Evolutionary conservation across 2,329 filamentous ascomycete species (phyloP), one percentile per base, ranked within the genome.

Genomic region (Ceratocystis cacaofunesta): DNA sequence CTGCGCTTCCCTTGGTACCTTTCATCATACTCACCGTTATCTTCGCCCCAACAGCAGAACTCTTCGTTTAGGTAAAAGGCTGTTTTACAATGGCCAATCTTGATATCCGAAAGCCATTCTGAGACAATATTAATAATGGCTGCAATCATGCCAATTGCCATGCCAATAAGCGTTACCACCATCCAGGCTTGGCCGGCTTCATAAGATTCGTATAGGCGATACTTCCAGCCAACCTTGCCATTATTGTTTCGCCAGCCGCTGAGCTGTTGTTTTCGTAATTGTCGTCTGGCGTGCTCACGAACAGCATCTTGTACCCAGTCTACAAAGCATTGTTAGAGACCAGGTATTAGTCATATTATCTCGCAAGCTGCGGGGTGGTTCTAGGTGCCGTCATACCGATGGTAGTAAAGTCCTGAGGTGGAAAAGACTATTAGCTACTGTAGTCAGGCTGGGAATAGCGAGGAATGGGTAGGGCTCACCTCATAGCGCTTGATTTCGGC

Each of bases 281-380:
- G 89, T 68, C 92, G 85, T 65, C 92, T 85, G 60, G 89, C 79
- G 73, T 95, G 90, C 74, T 96, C 94, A 69, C 92, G 87, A 43
- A 91, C 88, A 10, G 92, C 92, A 82, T 99, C 94, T 75, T 99
- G 92, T 0, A 99, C 92, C 94, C 94, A 99, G 76, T 99, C 94
- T 84, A 41, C 10, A 17, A 25, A 66, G 32, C 55, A 46, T 60
- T 3, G 50, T 64, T 43, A 46, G 48, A 10, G 25, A 52, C 15
- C 12, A 41, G 12, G 10, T 15, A 41, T 41, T 63, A 32, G 46
- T 22, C 6, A 22, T n/a, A 10, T 36, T 28, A 57, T 55, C 19
- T 2, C 15, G 12, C 8, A 52, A 41, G 30, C 25, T 25, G 28
- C 12, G n/a, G 48, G 2, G 7, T 10, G 19, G 48, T 25, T 63